A percentile compares a stretch with the other conserved stretches of the same genome.
These are phyloP conservation scores for Lasiodiplodia sp. DNA, from an alignment of 2,329 filamentous ascomycete species.

Conservation along the genomic window DNA sequence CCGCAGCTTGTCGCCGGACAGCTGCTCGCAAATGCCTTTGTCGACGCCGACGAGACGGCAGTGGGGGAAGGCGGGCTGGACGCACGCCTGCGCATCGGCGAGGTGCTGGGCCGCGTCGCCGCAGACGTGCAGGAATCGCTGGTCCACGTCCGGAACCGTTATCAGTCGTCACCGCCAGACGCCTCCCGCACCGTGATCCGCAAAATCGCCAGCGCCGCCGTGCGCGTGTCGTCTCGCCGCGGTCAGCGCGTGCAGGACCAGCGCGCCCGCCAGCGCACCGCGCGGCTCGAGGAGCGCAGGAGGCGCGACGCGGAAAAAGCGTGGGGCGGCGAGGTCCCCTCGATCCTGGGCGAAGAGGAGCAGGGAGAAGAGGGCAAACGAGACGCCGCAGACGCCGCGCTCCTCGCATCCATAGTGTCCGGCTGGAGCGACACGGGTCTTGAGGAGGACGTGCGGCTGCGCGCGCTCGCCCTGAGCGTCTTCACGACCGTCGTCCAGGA, in stretches of 20 bases:
- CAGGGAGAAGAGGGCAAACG: constrained; percentile 41
- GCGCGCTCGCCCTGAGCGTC: constrained; percentile 73
- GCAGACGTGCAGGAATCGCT: constrained; percentile 26
- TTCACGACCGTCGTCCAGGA: constrained; percentile 67
- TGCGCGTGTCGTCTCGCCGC: constrained; percentile 70
- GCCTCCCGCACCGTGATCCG: constrained; percentile 48
- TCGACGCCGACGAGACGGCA: constrained; percentile 64
- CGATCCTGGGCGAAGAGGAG: constrained; percentile 39
- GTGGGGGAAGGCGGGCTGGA: constrained; percentile 58
- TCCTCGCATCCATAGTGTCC: constrained; percentile 66
- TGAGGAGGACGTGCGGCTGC: constrained; percentile 73
- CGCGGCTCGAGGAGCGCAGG: constrained; percentile 57
- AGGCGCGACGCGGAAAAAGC: constrained; percentile 59
- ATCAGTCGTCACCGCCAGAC: no score
- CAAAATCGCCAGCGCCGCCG: constrained; percentile 62
- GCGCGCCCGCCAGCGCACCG: constrained; percentile 62
- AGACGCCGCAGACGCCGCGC: constrained; percentile 54
- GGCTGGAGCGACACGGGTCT: constrained; percentile 72
- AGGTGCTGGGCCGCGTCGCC: constrained; percentile 50
- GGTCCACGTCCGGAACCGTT: background rate
- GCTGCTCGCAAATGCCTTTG: constrained; percentile 72
- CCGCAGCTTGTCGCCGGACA: constrained; percentile 64
- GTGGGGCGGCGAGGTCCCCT: constrained; percentile 61
- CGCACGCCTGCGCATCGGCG: constrained; percentile 71
- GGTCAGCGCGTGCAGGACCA: constrained; percentile 66